Conservation (phyloP, 441 rosid genomes). For the Gossypium aridum region DNA sequence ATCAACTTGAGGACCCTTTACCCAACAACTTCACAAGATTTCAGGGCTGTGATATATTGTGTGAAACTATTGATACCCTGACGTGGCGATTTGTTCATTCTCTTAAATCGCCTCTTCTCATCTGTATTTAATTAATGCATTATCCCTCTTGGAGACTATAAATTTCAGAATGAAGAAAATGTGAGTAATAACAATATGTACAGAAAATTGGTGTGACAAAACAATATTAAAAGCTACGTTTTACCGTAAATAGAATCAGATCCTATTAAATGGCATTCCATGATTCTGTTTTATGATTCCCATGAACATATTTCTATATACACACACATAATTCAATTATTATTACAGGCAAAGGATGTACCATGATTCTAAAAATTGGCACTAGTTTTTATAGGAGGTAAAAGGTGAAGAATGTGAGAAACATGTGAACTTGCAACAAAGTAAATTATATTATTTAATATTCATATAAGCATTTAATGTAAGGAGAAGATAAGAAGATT, state of each 20-base stretch:
- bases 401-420: too few species aligned
- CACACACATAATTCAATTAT: too few species aligned
- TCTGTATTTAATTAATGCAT: too few species aligned
- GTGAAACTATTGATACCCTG: slow-evolving; percentile 19
- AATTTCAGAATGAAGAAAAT: neutral
- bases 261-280: neutral
- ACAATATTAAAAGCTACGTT: neutral
- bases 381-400: too few species aligned
- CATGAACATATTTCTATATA: neutral
- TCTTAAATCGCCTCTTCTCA: neutral
- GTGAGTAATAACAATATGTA: neutral
- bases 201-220: neutral
- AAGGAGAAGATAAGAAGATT: too few species aligned
- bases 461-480: too few species aligned
- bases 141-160: neutral
- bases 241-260: neutral
- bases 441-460: too few species aligned
- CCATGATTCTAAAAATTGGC: too few species aligned
- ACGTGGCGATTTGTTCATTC: slow-evolving; percentile 16
- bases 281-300: neutral
- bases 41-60: slow-evolving; percentile 5
- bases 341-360: too few species aligned
- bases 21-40: slow-evolving; percentile 22
- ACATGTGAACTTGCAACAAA: too few species aligned
- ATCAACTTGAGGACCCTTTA: slow-evolving; percentile 13